Base-by-base conservation (phyloP, 2,329 filamentous ascomycete species). In the Penicillium oxalicum region DNA sequence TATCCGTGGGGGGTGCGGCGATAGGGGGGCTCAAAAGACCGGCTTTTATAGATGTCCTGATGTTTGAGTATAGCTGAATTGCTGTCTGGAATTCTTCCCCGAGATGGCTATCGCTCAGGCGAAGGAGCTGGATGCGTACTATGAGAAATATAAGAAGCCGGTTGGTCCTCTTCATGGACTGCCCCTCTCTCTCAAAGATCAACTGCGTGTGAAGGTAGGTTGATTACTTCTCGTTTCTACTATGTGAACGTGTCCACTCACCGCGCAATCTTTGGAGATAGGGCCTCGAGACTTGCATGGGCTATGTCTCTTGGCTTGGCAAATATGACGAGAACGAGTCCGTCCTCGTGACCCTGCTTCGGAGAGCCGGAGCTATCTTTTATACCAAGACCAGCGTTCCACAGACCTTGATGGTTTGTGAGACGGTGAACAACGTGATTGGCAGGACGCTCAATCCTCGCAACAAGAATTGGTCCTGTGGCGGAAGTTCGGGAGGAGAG, bases 391-490 rank as follows among this genome's bases (percentile, higher is more conserved):
- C 79, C 0, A 80, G 77, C 53, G 73, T 80, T 4, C 77, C 78
- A 0, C 83, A 80, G 1, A 80, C 81, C 9, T 82, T 85, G 75
- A 85, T 87, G 82, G 83, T 84, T 44, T 77, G 81, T 9, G 83
- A 86, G 61, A 79, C 75, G 1, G 79, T 83, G 12, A 86, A 86
- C 66, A 83, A 84, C 55, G 72, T 79, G 2, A 81, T 82, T 56
- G 84, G 83, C 7, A 74, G 81, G 9, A 84, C 81, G 0, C 62
- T 80, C 24, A 85, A 84, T 60, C 84, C 84, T 0, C 67, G 70
- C 5, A 84, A 84, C 59, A 75, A 79, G 25, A 83, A 84, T 58
- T 75, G 80, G 27, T 85, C 82, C 0, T 77, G 77, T 24, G 84
- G 84, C 9, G 84, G 84, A 8, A 82, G 78, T 34, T 84, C 81